A percentile compares a stretch with the other conserved stretches of the same genome.
phyloP scores from a whole-genome alignment of 805 yeast species.

The Pichia insulana region DNA sequence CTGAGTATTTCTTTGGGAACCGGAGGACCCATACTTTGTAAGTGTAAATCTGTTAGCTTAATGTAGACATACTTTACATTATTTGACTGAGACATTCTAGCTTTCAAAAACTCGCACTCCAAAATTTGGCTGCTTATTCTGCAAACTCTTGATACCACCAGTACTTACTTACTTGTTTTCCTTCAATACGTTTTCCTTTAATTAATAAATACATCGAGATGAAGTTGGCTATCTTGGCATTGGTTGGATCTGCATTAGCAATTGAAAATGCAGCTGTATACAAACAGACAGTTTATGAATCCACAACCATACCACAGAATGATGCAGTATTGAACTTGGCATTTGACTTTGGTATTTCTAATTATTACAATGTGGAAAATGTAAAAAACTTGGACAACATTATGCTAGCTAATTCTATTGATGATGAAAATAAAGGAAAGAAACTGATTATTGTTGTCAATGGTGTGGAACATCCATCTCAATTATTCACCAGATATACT shows the following conservation, averaged over 20 bases:
- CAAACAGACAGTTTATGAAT: constrained; percentile 5
- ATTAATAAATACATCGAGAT: background rate
- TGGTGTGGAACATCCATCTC: constrained; percentile 33
- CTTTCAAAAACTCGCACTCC: too few relatives aligned
- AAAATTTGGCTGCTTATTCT: background rate
- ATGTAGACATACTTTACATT: too few relatives aligned
- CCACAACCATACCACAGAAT: constrained; percentile 16
- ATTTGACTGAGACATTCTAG: too few relatives aligned
- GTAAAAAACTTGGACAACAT: constrained; percentile 18
- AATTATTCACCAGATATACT: constrained; percentile 19
- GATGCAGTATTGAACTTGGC: constrained; percentile 37
- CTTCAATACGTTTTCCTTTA: too few relatives aligned
- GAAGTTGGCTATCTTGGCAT: background rate
- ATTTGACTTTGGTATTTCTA: constrained; percentile 35
- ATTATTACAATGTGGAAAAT: constrained; percentile 28
- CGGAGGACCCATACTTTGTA: constrained; percentile 18
- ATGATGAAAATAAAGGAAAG: background rate
- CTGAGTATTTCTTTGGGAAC: constrained; percentile 17
- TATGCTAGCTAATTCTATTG: constrained; percentile 7
- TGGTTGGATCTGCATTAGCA: constrained; percentile 10
- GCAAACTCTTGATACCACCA: too few relatives aligned
- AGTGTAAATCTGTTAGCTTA: too few relatives aligned
- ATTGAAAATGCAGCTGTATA: constrained; percentile 22
- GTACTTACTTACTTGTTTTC: too few relatives aligned
- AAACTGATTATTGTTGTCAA: constrained; percentile 23